Evolutionary conservation across 371 early-diverging fungal genomes (phyloP).

Genomic region (Mucor ambiguus): DNA sequence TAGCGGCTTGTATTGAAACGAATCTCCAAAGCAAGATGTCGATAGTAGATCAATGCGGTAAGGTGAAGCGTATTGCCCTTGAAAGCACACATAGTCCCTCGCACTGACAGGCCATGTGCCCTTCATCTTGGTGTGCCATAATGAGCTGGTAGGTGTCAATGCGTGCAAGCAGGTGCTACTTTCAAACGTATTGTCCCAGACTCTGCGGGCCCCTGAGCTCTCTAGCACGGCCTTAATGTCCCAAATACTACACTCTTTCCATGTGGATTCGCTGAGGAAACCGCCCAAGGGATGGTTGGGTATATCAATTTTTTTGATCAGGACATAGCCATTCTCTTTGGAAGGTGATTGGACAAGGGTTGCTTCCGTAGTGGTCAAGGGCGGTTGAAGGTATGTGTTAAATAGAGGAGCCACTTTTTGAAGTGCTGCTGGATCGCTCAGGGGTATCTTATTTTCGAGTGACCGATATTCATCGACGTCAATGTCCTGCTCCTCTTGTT

Average conservation of each 20-base stretch:
- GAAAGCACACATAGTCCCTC: slow-evolving; percentile 55
- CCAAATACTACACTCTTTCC: slow-evolving; percentile 60
- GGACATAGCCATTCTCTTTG: slow-evolving; percentile 33
- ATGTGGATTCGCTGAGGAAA: slow-evolving; percentile 50
- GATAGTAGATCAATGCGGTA: slow-evolving; percentile 49
- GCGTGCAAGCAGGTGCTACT: slow-evolving; percentile 43
- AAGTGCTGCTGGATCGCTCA: slow-evolving; percentile 33
- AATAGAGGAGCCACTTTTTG: slow-evolving; percentile 30
- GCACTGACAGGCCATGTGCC: slow-evolving; percentile 60
- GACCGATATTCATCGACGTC: background rate
- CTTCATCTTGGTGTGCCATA: slow-evolving; percentile 53
- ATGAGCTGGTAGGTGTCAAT: slow-evolving; percentile 49
- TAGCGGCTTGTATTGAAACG: slow-evolving; percentile 40
- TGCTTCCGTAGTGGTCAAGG: background rate
- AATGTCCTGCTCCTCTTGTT: background rate
- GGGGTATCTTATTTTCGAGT: slow-evolving; percentile 23
- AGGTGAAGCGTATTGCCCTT: slow-evolving; percentile 44
- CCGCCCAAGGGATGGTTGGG: slow-evolving; percentile 55
- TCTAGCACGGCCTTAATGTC: slow-evolving; percentile 59
- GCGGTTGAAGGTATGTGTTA: slow-evolving; percentile 17
- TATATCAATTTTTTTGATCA: slow-evolving; percentile 44
- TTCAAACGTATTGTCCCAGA: slow-evolving; percentile 59
- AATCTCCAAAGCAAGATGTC: slow-evolving; percentile 50
- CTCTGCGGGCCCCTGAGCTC: slow-evolving; percentile 39
- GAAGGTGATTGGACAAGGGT: slow-evolving; percentile 30